These are phyloP conservation scores for Shiraia sp. DNA, from an alignment of 2,329 filamentous ascomycete genomes.

Conservation along the genomic window DNA sequence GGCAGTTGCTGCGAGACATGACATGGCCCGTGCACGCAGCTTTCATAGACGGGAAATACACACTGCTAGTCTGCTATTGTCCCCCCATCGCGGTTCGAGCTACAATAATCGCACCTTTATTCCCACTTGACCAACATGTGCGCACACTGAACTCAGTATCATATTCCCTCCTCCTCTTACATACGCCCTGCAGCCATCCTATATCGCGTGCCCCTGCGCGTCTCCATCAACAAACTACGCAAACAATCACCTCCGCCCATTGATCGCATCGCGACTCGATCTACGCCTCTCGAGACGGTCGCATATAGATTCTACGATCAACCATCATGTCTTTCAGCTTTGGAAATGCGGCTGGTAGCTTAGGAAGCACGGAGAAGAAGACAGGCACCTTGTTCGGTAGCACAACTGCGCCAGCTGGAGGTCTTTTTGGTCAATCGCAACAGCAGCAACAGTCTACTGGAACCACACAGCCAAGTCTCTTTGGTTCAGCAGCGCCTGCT, in stretches of 20 bases:
- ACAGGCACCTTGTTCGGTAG: conserved; percentile 44
- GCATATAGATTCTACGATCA: neutral
- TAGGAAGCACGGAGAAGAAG: conserved; percentile 32
- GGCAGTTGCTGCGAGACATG: conserved; percentile 16
- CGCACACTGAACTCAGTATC: conserved; percentile 11
- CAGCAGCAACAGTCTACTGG: conserved; percentile 39
- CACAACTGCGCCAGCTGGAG: conserved; percentile 41
- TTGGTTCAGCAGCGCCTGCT: conserved; percentile 9
- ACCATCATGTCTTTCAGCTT: conserved; percentile 37
- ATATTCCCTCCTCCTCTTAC: neutral
- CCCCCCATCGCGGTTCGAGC: conserved; percentile 10
- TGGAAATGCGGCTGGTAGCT: conserved; percentile 22
- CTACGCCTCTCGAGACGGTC: neutral
- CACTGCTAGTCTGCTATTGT: neutral
- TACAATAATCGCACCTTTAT: conserved; percentile 5
- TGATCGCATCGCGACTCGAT: conserved; percentile 2
- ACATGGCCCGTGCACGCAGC: conserved; percentile 16
- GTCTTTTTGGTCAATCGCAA: conserved; percentile 46
- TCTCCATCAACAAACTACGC: conserved; percentile 17
- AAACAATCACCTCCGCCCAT: conserved; percentile 5
- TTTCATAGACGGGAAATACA: conserved; percentile 16
- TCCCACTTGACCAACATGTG: conserved; percentile 11
- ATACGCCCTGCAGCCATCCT: neutral
- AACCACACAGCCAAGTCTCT: conserved; percentile 33
- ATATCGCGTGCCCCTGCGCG: conserved; percentile 19